Conservation (phyloP, 805 yeast species). For the Metschnikowia dekortorum region DNA sequence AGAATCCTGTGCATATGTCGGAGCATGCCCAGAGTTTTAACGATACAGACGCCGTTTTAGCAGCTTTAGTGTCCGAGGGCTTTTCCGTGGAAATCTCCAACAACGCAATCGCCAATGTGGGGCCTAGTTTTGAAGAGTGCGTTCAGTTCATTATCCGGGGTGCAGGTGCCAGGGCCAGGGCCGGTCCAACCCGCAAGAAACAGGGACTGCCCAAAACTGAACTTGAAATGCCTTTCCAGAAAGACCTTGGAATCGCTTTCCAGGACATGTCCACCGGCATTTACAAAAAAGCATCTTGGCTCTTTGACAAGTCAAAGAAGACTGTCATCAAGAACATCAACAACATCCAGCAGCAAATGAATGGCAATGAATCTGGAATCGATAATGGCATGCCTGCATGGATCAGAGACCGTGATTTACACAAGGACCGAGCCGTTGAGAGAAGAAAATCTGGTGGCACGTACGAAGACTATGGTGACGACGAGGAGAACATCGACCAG, state of each 20-base stretch:
- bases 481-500: slow-evolving; percentile 42
- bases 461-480: slow-evolving; percentile 43
- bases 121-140: slow-evolving; percentile 59
- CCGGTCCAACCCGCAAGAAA: background rate
- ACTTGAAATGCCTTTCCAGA: background rate
- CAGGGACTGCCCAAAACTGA: too few species aligned
- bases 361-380: slow-evolving; percentile 11
- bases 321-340: slow-evolving; percentile 61
- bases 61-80: slow-evolving; percentile 77
- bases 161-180: background rate
- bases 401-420: slow-evolving; percentile 59
- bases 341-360: slow-evolving; percentile 39
- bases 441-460: slow-evolving; percentile 30
- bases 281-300: slow-evolving; percentile 54
- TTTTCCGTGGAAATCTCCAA: slow-evolving; percentile 59
- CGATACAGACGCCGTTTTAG: slow-evolving; percentile 48
- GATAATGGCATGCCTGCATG: slow-evolving; percentile 54
- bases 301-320: slow-evolving; percentile 55
- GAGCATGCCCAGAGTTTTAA: background rate
- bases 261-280: slow-evolving; percentile 54
- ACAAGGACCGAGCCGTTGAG: slow-evolving; percentile 40
- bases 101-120: slow-evolving; percentile 55
- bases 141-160: slow-evolving; percentile 60
- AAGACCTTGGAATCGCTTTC: slow-evolving; percentile 30
- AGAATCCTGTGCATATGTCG: too few species aligned